Conservation (phyloP, 73 alveolate genomes). For the Paramecium sexaurelia region DNA sequence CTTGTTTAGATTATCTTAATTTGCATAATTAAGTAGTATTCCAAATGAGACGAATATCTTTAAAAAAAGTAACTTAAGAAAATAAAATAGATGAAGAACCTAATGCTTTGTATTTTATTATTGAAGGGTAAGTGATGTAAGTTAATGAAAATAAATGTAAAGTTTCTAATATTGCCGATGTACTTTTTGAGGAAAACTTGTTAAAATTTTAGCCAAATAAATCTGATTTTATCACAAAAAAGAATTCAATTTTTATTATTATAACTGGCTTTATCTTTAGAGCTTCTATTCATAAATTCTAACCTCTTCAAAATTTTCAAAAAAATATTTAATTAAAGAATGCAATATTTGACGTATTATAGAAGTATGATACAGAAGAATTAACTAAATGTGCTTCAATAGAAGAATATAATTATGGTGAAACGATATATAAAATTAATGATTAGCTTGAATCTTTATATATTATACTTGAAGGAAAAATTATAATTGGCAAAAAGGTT, state of each 20-base stretch:
- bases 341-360: background rate
- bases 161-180: background rate
- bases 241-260: background rate
- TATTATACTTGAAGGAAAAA: background rate
- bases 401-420: background rate
- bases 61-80: background rate
- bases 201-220: background rate
- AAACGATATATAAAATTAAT: background rate
- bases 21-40: background rate
- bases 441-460: background rate
- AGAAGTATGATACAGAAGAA: background rate
- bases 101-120: background rate
- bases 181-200: background rate
- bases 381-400: background rate
- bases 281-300: background rate
- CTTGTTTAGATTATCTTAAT: background rate
- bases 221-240: background rate
- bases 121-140: conserved; percentile 17
- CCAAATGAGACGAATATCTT: background rate
- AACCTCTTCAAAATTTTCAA: background rate
- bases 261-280: background rate
- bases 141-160: background rate
- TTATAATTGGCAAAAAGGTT: background rate
- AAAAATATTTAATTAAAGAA: background rate
- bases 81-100: conserved; percentile 37